These are phyloP conservation scores for Pythium chondricola DNA, from an alignment of 352 stramenopile species.

Conservation along the genomic window DNA sequence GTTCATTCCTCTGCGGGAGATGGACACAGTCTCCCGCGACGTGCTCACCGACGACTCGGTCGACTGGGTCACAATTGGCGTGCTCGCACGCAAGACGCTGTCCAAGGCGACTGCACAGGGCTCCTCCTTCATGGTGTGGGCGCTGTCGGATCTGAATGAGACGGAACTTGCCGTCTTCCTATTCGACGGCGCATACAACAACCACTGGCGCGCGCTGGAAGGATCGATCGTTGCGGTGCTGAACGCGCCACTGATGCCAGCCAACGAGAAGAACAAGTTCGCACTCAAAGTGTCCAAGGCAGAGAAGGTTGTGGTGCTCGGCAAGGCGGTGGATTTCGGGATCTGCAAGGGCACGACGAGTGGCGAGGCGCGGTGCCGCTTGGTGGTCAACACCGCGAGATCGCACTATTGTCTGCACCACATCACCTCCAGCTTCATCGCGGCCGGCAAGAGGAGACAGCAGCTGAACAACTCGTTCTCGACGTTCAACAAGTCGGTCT, in stretches of 20 bases:
- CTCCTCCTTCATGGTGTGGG: conserved; percentile 78
- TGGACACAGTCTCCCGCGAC: conserved; percentile 48
- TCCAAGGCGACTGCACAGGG: conserved; percentile 61
- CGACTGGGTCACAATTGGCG: conserved; percentile 81
- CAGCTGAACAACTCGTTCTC: conserved; percentile 71
- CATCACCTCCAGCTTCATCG: conserved; percentile 64
- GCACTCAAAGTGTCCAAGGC: conserved; percentile 62
- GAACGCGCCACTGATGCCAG: conserved; percentile 57
- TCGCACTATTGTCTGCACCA: conserved; percentile 76
- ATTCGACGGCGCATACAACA: conserved; percentile 61
- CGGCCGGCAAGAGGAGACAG: conserved; percentile 59
- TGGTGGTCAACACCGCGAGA: conserved; percentile 73
- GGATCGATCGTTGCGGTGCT: conserved; percentile 63
- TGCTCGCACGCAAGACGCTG: conserved; percentile 62
- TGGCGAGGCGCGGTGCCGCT: conserved; percentile 51
- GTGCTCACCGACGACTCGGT: conserved; percentile 56
- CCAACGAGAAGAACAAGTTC: conserved; percentile 71
- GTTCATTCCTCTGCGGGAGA: conserved; percentile 50
- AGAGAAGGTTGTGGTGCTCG: conserved; percentile 57
- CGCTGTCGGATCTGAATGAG: conserved; percentile 57
- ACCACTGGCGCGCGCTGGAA: conserved; percentile 58
- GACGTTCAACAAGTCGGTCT: conserved; percentile 60
- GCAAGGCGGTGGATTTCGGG: conserved; percentile 58
- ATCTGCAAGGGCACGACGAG: conserved; percentile 70
- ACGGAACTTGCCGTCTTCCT: conserved; percentile 73